Evolutionary conservation across 148 eudicot genomes (phyloP).

Genomic region (Rhododendron griersonianum): DNA sequence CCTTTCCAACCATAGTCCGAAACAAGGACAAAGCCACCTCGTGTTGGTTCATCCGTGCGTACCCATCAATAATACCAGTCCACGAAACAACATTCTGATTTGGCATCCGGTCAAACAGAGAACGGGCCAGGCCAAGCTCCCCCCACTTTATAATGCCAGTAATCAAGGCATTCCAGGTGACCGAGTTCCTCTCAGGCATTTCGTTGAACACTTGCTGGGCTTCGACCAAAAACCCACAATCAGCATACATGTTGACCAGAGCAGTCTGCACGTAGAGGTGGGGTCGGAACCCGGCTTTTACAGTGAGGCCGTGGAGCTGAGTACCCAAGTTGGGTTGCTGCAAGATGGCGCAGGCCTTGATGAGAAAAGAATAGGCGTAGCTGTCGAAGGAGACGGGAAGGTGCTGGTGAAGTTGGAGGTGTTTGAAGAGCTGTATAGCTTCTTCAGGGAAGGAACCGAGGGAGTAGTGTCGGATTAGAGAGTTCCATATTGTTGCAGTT

Average conservation of each 20-base stretch:
- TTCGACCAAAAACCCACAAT: slow-evolving; percentile 31
- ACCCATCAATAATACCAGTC: slow-evolving; percentile 69
- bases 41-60: slow-evolving; percentile 27
- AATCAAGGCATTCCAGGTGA: slow-evolving; percentile 65
- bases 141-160: slow-evolving; percentile 55
- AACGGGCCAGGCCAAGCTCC: slow-evolving; percentile 29
- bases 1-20: slow-evolving; percentile 40
- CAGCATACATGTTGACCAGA: slow-evolving; percentile 51
- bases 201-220: slow-evolving; percentile 54
- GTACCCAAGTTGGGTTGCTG: slow-evolving; percentile 8
- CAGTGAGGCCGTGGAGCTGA: slow-evolving; percentile 35
- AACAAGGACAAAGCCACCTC: slow-evolving; percentile 40
- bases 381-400: slow-evolving; percentile 32
- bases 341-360: slow-evolving; percentile 44
- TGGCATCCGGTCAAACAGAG: slow-evolving; percentile 51
- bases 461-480: slow-evolving; percentile 50
- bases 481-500: slow-evolving; percentile 26
- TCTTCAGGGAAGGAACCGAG: slow-evolving; percentile 36
- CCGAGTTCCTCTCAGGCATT: slow-evolving; percentile 62
- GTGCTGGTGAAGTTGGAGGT: slow-evolving; percentile 17
- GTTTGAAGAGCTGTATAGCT: slow-evolving; percentile 48
- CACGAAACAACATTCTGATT: slow-evolving; percentile 54
- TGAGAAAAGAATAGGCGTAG: slow-evolving; percentile 56
- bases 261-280: slow-evolving; percentile 60
- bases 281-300: slow-evolving; percentile 30